phyloP scores from a whole-genome alignment of 2,329 filamentous ascomycete genomes.

The Hyphodiscus sp. region DNA sequence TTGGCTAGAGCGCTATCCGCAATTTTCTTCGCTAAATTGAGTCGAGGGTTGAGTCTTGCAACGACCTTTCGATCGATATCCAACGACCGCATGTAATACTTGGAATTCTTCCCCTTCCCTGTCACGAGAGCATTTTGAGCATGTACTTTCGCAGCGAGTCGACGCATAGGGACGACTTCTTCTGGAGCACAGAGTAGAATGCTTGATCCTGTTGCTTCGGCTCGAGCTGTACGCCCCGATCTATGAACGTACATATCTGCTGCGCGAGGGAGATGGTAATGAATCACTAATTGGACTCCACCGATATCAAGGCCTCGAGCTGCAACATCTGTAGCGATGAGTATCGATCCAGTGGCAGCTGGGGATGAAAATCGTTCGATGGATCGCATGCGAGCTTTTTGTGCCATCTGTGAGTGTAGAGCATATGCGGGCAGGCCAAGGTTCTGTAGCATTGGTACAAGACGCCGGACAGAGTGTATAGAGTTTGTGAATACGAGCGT shows the following conservation, averaged over 20 bases:
- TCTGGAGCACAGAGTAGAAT: slow-evolving; percentile 87
- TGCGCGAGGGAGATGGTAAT: slow-evolving; percentile 89
- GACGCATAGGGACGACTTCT: slow-evolving; percentile 76
- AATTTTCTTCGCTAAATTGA: slow-evolving; percentile 78
- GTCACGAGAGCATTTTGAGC: slow-evolving; percentile 41
- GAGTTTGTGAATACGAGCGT: slow-evolving; percentile 94
- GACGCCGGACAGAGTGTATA: slow-evolving; percentile 81
- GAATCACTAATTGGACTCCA: slow-evolving; percentile 79
- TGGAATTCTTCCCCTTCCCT: slow-evolving; percentile 37
- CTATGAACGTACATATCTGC: slow-evolving; percentile 95
- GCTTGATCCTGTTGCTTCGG: slow-evolving; percentile 68
- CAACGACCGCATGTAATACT: slow-evolving; percentile 70
- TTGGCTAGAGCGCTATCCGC: slow-evolving; percentile 79
- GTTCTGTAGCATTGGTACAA: slow-evolving; percentile 78
- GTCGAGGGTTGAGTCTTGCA: slow-evolving; percentile 66
- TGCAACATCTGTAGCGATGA: slow-evolving; percentile 90
- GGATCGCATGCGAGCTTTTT: slow-evolving; percentile 90
- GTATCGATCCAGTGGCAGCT: slow-evolving; percentile 52
- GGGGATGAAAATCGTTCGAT: slow-evolving; percentile 79
- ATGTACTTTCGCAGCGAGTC: slow-evolving; percentile 85
- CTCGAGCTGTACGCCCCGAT: slow-evolving; percentile 88
- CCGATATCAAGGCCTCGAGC: slow-evolving; percentile 91
- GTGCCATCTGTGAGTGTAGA: slow-evolving; percentile 89
- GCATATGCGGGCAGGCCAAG: slow-evolving; percentile 70
- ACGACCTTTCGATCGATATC: slow-evolving; percentile 79